phyloP scores from a whole-genome alignment of 1,139 yeast species.

The Diutina ranongensis region DNA sequence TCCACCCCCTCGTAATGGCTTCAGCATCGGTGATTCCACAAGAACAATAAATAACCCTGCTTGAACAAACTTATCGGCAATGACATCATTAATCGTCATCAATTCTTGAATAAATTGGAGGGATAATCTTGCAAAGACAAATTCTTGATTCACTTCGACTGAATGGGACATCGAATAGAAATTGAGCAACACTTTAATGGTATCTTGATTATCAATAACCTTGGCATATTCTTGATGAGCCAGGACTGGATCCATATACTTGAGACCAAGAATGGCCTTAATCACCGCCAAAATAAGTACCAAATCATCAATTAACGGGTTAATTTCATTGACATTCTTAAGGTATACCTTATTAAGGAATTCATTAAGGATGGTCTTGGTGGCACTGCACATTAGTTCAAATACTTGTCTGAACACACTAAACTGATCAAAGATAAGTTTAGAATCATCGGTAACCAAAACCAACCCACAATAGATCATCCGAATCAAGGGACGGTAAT shows the following conservation, averaged over 20 bases:
- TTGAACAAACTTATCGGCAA: constrained; percentile 57
- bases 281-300: constrained; percentile 43
- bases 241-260: constrained; percentile 40
- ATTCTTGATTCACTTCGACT: constrained; percentile 49
- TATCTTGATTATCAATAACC: constrained; percentile 32
- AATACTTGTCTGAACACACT: constrained; percentile 45
- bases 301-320: constrained; percentile 50
- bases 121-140: constrained; percentile 62
- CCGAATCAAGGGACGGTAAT: constrained; percentile 50
- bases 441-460: constrained; percentile 29
- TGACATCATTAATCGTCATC: constrained; percentile 38
- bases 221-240: constrained; percentile 39
- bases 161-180: constrained; percentile 61
- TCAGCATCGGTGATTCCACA: constrained; percentile 65
- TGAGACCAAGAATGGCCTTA: not conserved
- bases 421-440: constrained; percentile 34
- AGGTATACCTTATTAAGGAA: constrained; percentile 45
- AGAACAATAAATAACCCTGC: constrained; percentile 61
- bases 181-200: constrained; percentile 51
- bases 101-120: constrained; percentile 62
- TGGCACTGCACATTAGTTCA: constrained; percentile 47
- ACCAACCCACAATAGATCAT: constrained; percentile 40
- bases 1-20: constrained; percentile 54
- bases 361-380: constrained; percentile 40
- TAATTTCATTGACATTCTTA: constrained; percentile 20